Evolutionary conservation across 2,329 filamentous ascomycete genomes (phyloP), one percentile per base, ranked within the genome.

Genomic region (Aspergillus awamori): DNA sequence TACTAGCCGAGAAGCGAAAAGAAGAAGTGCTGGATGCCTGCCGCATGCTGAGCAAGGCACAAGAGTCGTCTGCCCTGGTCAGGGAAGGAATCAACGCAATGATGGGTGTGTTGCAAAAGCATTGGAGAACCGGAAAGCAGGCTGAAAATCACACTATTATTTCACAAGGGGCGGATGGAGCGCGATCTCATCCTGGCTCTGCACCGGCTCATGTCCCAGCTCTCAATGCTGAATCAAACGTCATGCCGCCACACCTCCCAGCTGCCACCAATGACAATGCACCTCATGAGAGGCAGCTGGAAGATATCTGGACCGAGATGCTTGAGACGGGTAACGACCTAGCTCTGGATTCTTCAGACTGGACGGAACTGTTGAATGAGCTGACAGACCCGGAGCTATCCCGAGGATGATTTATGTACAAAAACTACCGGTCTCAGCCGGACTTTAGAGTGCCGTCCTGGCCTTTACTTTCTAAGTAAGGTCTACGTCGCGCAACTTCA

Each of bases 11-110:
- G 5, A 72, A 69, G 11, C 67, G 76, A 5, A 72, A 72, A 36
- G 63, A 73, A 26, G 77, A 79, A 52, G 75, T 79, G 1, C 63
- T 74, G 1, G 72, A 72, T 15, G 76, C 76, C 1, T 79, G 76
- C 56, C 72, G 72, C 7, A 75, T 76, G 66, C 63, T 80, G 4
- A 74, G 72, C 57, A 72, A 69, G n/a, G 74, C 74, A 1, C 73
- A 76, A 53, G 65, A 71, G 36, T 67, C 66, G 2, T 77, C 74
- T 0, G 65, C 67, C 0, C 59, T 74, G 17, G 74, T 74, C 1
- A 67, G 68, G 3, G 67, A 76, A 22, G 73, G 74, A 5, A 72
- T 79, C 26, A 69, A 74, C n/a, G 74, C 73, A 0, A 73, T 79
- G 71, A 77, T 76, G 72, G 67, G 65, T 0, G 70, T 76, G 4